Percentiles rank a stretch among this genome's conserved stretches.
Conservation (phyloP, 2,329 filamentous ascomycete genomes). For the Coniochaeta sp. region DNA sequence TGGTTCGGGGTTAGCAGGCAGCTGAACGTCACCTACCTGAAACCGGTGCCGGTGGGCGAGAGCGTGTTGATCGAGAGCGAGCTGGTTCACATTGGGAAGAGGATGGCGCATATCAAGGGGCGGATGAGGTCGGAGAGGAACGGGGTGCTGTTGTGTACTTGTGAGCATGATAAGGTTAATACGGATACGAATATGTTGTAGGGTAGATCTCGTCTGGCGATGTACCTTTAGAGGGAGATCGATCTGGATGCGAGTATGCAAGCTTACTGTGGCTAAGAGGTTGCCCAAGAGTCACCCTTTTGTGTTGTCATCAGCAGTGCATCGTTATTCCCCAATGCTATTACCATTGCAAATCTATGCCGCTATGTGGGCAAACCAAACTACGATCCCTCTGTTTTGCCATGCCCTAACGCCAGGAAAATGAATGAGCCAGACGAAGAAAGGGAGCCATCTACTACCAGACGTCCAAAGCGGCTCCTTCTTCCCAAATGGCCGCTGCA, state of each 20-base stretch:
- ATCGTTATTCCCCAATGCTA: no score
- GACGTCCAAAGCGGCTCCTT: neutral
- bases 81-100: slow-evolving; percentile 49
- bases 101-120: slow-evolving; percentile 45
- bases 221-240: no score
- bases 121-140: slow-evolving; percentile 46
- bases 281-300: no score
- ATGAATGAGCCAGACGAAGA: no score
- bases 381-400: no score
- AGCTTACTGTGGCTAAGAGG: no score
- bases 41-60: slow-evolving; percentile 47
- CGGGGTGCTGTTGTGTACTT: slow-evolving; percentile 46
- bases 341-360: no score
- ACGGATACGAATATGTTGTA: slow-evolving; percentile 33
- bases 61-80: slow-evolving; percentile 49
- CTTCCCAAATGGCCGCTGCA: neutral
- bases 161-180: slow-evolving; percentile 60
- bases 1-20: slow-evolving; percentile 58
- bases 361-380: no score
- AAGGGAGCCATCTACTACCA: neutral
- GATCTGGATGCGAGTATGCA: no score
- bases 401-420: no score
- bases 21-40: slow-evolving; percentile 60
- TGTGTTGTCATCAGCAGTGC: no score
- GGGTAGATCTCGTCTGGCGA: no score